Conservation (phyloP, 805 yeast species). For the Wickerhamiella cacticola region DNA sequence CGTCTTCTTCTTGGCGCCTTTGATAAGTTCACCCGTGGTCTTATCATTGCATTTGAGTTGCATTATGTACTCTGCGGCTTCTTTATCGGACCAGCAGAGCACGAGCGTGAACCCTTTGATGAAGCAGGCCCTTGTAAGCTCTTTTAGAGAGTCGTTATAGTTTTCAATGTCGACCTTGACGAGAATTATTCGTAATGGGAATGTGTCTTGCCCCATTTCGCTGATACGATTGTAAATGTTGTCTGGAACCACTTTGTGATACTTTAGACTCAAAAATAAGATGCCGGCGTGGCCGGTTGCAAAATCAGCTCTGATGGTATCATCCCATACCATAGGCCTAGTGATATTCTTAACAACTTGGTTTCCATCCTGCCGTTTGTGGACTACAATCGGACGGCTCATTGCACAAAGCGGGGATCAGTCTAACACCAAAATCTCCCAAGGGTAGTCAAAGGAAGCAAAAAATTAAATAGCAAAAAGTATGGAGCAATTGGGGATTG, state of each 20-base stretch:
- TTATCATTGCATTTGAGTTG: conserved; percentile 26
- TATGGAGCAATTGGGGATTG: conserved; percentile 20
- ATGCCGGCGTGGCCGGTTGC: conserved; percentile 25
- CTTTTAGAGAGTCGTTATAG: conserved; percentile 27
- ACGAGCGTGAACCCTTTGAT: conserved; percentile 27
- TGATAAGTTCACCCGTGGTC: conserved; percentile 26
- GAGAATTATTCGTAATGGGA: conserved; percentile 27
- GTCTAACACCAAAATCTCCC: neutral
- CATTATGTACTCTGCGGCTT: conserved; percentile 31
- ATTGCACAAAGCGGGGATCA: neutral
- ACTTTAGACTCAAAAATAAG: conserved; percentile 29
- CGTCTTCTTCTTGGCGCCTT: conserved; percentile 24
- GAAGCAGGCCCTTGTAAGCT: conserved; percentile 28
- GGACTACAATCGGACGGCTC: conserved; percentile 15
- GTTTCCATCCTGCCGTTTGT: conserved; percentile 24
- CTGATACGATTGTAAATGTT: conserved; percentile 31
- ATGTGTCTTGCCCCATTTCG: conserved; percentile 26
- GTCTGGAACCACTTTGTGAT: conserved; percentile 32
- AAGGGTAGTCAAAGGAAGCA: neutral
- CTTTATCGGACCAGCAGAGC: conserved; percentile 30
- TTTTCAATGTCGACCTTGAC: conserved; percentile 33
- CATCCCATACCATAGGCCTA: conserved; percentile 23
- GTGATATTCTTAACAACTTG: conserved; percentile 23
- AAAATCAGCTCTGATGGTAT: conserved; percentile 30
- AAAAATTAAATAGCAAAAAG: conserved; percentile 5